Evolutionary conservation across 1,284 basidiomycete species (phyloP).

Genomic region (Coniophora puteana): DNA sequence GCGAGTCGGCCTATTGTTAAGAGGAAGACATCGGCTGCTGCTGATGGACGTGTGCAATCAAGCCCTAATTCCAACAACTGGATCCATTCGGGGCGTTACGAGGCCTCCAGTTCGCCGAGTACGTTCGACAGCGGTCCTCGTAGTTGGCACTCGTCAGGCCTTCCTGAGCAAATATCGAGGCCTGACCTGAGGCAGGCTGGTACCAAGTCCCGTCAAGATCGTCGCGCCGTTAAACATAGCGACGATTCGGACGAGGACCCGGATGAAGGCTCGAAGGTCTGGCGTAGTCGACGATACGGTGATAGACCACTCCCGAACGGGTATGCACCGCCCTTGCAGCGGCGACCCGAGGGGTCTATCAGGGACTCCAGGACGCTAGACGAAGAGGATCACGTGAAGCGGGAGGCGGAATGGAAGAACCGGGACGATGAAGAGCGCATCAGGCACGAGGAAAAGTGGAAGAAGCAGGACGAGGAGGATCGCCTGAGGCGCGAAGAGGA

Average conservation of each 20-base stretch:
- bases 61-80: slow-evolving; percentile 20
- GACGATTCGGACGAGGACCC: slow-evolving; percentile 33
- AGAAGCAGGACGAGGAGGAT: too few species aligned
- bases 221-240: slow-evolving; percentile 21
- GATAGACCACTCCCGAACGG: too few species aligned
- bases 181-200: slow-evolving; percentile 25
- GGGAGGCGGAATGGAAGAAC: slow-evolving; percentile 12
- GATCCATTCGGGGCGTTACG: slow-evolving; percentile 20
- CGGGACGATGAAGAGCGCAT: slow-evolving; percentile 11
- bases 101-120: slow-evolving; percentile 24
- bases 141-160: slow-evolving; percentile 27
- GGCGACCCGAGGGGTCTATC: too few species aligned
- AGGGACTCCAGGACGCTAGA: slow-evolving; percentile 14
- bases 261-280: slow-evolving; percentile 28
- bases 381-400: slow-evolving; percentile 11
- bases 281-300: slow-evolving; percentile 29
- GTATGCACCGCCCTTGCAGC: too few species aligned
- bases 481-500: slow-evolving; percentile 14
- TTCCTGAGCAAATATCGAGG: slow-evolving; percentile 21
- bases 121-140: slow-evolving; percentile 23
- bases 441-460: slow-evolving; percentile 12
- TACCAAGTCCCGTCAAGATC: slow-evolving; percentile 13
- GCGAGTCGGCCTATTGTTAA: slow-evolving; percentile 27
- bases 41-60: slow-evolving; percentile 19
- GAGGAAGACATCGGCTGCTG: slow-evolving; percentile 22